phyloP scores from a whole-genome alignment of 106 monocot species.

The Triglochin maritima region DNA sequence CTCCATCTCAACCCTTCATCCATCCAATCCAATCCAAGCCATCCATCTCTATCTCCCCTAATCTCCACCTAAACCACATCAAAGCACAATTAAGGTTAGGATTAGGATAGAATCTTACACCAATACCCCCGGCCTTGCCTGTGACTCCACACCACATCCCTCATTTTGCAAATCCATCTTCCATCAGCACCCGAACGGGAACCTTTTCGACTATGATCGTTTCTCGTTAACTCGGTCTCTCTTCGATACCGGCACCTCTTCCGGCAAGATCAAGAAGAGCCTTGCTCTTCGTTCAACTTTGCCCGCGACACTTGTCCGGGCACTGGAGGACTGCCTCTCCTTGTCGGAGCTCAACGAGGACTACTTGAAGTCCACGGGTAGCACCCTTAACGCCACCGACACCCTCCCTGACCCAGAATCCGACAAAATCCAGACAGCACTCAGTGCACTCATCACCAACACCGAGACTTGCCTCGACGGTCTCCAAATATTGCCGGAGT shows the following conservation, averaged over 20 bases:
- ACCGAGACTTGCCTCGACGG: conserved; percentile 65
- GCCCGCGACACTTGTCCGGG: neutral
- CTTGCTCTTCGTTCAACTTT: neutral
- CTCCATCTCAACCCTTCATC: no score
- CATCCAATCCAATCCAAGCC: no score
- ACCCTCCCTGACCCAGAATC: neutral
- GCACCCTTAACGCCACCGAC: neutral
- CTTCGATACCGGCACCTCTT: neutral
- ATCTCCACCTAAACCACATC: no score
- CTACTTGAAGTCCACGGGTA: neutral
- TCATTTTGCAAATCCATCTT: neutral
- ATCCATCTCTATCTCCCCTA: no score
- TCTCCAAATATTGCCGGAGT: conserved; percentile 20
- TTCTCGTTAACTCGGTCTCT: neutral
- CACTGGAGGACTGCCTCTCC: neutral
- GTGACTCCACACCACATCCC: neutral
- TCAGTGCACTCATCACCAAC: conserved; percentile 58
- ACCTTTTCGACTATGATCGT: neutral
- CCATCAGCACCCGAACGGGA: neutral
- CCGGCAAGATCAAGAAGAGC: neutral
- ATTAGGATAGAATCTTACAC: no score
- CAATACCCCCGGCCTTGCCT: neutral
- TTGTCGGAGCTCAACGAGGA: neutral
- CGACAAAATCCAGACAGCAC: conserved; percentile 4
- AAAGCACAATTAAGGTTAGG: no score